phyloP scores from a whole-genome alignment of 2,329 filamentous ascomycete genomes.

The Trichothecium sympodiale region DNA sequence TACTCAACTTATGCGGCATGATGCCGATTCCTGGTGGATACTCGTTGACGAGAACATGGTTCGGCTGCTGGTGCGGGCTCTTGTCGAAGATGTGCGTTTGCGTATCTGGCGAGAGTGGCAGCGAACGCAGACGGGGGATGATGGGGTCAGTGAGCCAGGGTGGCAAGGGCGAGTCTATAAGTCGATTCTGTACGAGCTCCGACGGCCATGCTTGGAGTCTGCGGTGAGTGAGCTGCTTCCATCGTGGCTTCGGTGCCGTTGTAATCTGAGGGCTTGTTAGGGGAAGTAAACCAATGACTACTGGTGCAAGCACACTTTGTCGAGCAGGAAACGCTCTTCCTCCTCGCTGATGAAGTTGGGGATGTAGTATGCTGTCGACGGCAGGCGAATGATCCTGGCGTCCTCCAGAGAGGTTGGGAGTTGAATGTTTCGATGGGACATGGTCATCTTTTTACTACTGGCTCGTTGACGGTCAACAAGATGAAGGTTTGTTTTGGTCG shows the following conservation, averaged over 20 bases:
- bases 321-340: constrained; percentile 61
- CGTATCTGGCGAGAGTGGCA: constrained; percentile 23
- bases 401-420: constrained; percentile 40
- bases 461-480: too few species aligned
- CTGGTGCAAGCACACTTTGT: constrained; percentile 43
- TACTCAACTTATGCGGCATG: constrained; percentile 71
- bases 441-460: too few species aligned
- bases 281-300: constrained; percentile 1
- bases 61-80: constrained; percentile 67
- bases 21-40: constrained; percentile 85
- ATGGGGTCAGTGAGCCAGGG: constrained; percentile 63
- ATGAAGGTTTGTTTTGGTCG: too few species aligned
- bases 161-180: constrained; percentile 66
- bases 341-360: constrained; percentile 68
- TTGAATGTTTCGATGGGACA: background rate
- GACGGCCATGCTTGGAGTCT: constrained; percentile 88
- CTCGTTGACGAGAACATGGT: constrained; percentile 91
- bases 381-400: constrained; percentile 42
- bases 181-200: constrained; percentile 63
- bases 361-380: constrained; percentile 68
- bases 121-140: constrained; percentile 46
- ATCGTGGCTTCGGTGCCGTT: constrained; percentile 61
- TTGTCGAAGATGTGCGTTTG: constrained; percentile 36
- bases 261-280: constrained; percentile 32
- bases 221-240: constrained; percentile 81